Conservation (phyloP, 2,329 filamentous ascomycete genomes). For the Aspergillus viridinutans region DNA sequence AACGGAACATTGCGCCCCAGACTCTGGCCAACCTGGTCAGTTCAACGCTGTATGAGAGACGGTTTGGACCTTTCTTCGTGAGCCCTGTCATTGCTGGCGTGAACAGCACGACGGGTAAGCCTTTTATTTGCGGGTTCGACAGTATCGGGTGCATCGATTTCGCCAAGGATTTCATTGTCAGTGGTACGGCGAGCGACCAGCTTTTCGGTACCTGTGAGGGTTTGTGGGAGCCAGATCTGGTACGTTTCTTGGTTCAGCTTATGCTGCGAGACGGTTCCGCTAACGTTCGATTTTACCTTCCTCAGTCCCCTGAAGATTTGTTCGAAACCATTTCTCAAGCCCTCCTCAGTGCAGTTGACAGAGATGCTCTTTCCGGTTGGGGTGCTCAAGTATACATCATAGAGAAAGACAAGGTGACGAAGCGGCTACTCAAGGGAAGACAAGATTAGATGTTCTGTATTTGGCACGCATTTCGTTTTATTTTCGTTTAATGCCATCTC, state of each 20-base stretch:
- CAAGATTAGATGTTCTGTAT: conserved; percentile 64
- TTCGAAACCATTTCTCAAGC: conserved; percentile 98
- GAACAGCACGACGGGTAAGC: conserved; percentile 87
- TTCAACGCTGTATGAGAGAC: conserved; percentile 84
- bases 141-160: conserved; percentile 99
- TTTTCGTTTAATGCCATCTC: conserved; percentile 12
- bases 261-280: background rate
- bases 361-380: conserved; percentile 96
- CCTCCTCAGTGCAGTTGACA: conserved; percentile 89
- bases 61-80: conserved; percentile 96
- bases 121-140: conserved; percentile 98
- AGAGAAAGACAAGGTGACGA: conserved; percentile 99
- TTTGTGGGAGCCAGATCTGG: conserved; percentile 95
- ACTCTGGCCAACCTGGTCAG: conserved; percentile 96
- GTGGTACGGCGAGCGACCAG: conserved; percentile 93
- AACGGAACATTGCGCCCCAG: conserved; percentile 88
- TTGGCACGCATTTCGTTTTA: conserved; percentile 20
- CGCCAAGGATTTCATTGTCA: conserved; percentile 98
- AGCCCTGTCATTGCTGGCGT: conserved; percentile 91
- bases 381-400: conserved; percentile 99
- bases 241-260: conserved; percentile 45
- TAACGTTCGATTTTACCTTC: background rate
- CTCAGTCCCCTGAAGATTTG: conserved; percentile 79
- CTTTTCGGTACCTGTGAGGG: conserved; percentile 98
- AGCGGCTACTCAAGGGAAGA: conserved; percentile 95